Conservation (phyloP, 1,139 yeast species). For the Blastobotrys serpentis region DNA sequence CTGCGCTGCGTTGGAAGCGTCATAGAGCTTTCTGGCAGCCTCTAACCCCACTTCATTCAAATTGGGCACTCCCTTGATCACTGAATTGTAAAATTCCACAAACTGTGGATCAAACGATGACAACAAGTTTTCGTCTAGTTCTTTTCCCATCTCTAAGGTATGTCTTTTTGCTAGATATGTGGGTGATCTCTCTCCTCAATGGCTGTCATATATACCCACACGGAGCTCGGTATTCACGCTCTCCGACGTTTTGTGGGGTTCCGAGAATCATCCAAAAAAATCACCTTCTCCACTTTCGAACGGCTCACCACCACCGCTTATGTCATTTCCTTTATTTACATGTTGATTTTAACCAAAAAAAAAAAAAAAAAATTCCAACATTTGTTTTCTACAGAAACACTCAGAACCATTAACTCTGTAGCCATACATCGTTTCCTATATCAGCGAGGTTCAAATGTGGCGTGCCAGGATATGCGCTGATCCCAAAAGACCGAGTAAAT, state of each 20-base stretch:
- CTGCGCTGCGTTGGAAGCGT: conserved; percentile 1
- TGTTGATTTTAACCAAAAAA: no score
- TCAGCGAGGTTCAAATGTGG: no score
- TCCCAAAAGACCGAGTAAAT: background rate
- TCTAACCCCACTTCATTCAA: conserved; percentile 6
- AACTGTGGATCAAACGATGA: conserved; percentile 11
- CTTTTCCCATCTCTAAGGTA: background rate
- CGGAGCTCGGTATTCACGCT: background rate
- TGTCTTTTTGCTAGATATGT: background rate
- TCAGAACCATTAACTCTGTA: no score
- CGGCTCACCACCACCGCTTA: no score
- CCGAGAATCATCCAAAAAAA: background rate
- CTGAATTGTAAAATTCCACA: conserved; percentile 10
- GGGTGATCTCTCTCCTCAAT: no score
- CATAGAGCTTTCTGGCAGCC: conserved; percentile 10
- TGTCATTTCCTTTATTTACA: no score
- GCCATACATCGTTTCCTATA: no score
- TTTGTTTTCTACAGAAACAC: no score
- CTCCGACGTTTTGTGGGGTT: background rate
- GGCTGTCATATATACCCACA: background rate
- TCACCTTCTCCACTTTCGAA: no score
- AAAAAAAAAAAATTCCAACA: no score
- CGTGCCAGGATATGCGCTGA: background rate
- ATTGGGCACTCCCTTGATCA: background rate
- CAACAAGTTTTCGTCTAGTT: conserved; percentile 10